Evolutionary conservation across 305 asterid genomes (phyloP), one percentile per base, ranked within the genome.

Genomic region (Fraxinus platypoda): DNA sequence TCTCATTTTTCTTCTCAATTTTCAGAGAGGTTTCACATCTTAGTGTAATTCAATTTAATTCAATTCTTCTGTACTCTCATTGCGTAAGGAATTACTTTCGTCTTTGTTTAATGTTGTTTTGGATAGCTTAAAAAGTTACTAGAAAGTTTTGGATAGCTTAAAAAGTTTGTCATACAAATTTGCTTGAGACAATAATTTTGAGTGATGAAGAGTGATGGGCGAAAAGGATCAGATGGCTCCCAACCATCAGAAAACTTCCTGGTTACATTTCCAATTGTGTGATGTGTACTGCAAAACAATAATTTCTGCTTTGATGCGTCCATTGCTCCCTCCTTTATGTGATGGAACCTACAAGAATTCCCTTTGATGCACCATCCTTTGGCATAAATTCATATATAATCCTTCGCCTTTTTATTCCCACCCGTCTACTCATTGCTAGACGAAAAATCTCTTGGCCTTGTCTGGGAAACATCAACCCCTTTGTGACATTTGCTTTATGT

Each of bases 281-380:
- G 80, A 34, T 8, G 46, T 38, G 46, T 38, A 38, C 46, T 38
- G 46, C 8, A 2, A 38, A 11, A 38, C 46, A 38, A 38, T 38
- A 8, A 43, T 11, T 43, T 43, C 13, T 9, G 17, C 17, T 43
- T 43, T 43, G 38, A 82, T 52, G 76, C 86, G 85, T 85, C 92
- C 76, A 73, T 62, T 23, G 31, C 75, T 77, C 89, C 92, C 79
- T 87, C 90, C 57, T 84, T 92, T 76, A 85, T 75, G 81, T 96
- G 99, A 86, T 92, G 93, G 86, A 94, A 96, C 83, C 92, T 91
- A 88, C 98, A 96, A 2, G 95, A 87, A 41, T 66, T 90, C 78
- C 97, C 98, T 87, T 87, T 91, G 84, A 94, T 90, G 88, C 99
- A 96, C 98, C 98, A 96, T 37, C 99, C 98, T 87, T 88, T 91